Conservation (phyloP, 2,329 filamentous ascomycete genomes). For the Pseudofabraea citricarpa region DNA sequence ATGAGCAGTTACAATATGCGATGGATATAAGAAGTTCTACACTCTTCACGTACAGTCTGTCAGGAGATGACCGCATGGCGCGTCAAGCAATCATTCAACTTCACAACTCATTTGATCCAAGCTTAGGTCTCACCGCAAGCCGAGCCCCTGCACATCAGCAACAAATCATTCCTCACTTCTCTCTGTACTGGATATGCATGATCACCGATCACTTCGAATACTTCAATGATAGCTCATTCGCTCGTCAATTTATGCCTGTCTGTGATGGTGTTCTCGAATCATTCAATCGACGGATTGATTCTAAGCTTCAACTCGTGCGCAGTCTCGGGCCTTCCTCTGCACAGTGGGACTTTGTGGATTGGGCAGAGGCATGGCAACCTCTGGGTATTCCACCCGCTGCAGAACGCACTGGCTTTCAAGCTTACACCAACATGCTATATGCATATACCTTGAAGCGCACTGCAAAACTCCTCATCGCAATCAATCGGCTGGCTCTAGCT, state of each 20-base stretch:
- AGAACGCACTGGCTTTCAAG: too few relatives aligned
- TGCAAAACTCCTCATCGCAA: conserved; percentile 26
- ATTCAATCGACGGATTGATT: conserved; percentile 25
- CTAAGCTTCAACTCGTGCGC: too few relatives aligned
- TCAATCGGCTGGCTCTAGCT: conserved; percentile 29
- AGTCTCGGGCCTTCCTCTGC: too few relatives aligned
- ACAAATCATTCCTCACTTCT: conserved; percentile 33
- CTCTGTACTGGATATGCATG: conserved; percentile 32
- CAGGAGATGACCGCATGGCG: conserved; percentile 21
- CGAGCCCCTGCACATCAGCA: conserved; percentile 31
- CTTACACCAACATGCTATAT: conserved; percentile 36
- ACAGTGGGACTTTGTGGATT: conserved; percentile 36
- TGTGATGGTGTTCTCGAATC: conserved; percentile 31
- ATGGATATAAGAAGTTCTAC: conserved; percentile 18
- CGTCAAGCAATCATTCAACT: conserved; percentile 21
- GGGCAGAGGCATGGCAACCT: too few relatives aligned
- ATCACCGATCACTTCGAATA: conserved; percentile 32
- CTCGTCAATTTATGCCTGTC: conserved; percentile 26
- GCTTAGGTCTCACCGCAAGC: conserved; percentile 29
- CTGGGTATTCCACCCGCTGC: too few relatives aligned
- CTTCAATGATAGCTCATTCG: conserved; percentile 29
- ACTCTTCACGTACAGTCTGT: conserved; percentile 24
- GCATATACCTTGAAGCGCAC: conserved; percentile 31
- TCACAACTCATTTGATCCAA: conserved; percentile 6
- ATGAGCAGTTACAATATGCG: conserved; percentile 23